phyloP scores from a whole-genome alignment of 1,284 basidiomycete genomes.

The Ustilago bromivora region DNA sequence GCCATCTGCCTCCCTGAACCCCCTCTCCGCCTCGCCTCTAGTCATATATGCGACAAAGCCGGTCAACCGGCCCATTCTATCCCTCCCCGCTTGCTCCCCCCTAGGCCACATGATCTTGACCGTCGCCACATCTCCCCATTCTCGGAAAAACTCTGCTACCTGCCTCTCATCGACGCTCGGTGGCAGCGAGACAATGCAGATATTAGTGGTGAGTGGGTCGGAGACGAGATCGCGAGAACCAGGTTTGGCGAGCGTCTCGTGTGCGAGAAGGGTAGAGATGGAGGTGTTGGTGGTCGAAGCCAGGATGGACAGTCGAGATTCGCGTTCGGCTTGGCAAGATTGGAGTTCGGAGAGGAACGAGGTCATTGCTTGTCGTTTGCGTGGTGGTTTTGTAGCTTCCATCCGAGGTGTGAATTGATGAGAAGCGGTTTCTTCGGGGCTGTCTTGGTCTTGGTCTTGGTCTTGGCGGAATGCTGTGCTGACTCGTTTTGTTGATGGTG shows the following conservation, averaged over 20 bases:
- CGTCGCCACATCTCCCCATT: conserved; percentile 72
- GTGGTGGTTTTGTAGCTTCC: conserved; percentile 30
- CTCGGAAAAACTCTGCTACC: conserved; percentile 86
- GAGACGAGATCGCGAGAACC: conserved; percentile 84
- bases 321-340: conserved; percentile 84
- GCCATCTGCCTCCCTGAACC: conserved; percentile 87
- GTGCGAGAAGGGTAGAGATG: conserved; percentile 71
- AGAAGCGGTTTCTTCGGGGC: conserved; percentile 8
- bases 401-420: background rate
- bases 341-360: conserved; percentile 57
- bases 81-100: conserved; percentile 75
- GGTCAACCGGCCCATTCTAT: conserved; percentile 76
- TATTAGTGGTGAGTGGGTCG: conserved; percentile 88
- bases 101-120: conserved; percentile 70
- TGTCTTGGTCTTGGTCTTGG: conserved; percentile 25
- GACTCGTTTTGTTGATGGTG: conserved; percentile 14
- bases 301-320: conserved; percentile 76
- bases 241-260: conserved; percentile 79
- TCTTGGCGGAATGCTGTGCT: conserved; percentile 40
- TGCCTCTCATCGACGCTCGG: conserved; percentile 83
- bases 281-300: conserved; percentile 34
- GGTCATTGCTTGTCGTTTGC: conserved; percentile 52
- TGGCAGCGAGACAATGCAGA: conserved; percentile 88
- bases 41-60: conserved; percentile 98
- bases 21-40: conserved; percentile 86